phyloP scores from a whole-genome alignment of 768 basidiomycete species.

The Termitomyces sp. region DNA sequence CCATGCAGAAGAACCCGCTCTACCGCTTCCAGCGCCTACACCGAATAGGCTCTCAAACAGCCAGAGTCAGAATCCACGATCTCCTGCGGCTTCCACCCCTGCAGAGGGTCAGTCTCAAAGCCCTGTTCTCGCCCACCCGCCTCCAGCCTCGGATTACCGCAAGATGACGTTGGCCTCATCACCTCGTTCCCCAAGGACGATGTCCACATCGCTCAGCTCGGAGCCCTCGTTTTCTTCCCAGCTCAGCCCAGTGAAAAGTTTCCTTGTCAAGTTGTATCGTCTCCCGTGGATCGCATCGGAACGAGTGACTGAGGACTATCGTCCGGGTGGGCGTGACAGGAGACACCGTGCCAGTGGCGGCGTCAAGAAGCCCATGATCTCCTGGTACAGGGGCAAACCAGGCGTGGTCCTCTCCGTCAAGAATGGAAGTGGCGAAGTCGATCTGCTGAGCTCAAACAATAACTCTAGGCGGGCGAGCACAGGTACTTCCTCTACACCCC shows the following conservation, averaged over 20 bases:
- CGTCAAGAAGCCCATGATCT: slow-evolving; percentile 28
- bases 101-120: slow-evolving; percentile 19
- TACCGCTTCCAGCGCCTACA: slow-evolving; percentile 13
- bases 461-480: slow-evolving; percentile 23
- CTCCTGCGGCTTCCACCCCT: slow-evolving; percentile 9
- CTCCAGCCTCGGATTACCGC: slow-evolving; percentile 34
- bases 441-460: slow-evolving; percentile 32
- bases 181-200: slow-evolving; percentile 18
- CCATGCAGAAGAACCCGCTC: slow-evolving; percentile 5
- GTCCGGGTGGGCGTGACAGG: slow-evolving; percentile 31
- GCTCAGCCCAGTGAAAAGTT: slow-evolving; percentile 40
- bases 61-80: slow-evolving; percentile 4
- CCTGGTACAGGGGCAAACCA: slow-evolving; percentile 34
- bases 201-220: slow-evolving; percentile 25
- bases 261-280: slow-evolving; percentile 37
- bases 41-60: slow-evolving; percentile 14
- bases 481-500: slow-evolving; percentile 19
- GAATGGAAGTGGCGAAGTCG: slow-evolving; percentile 26
- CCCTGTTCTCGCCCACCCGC: slow-evolving; percentile 33
- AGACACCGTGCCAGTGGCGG: slow-evolving; percentile 14
- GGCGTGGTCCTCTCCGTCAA: slow-evolving; percentile 23
- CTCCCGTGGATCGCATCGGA: slow-evolving; percentile 48
- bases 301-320: slow-evolving; percentile 45
- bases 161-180: slow-evolving; percentile 35
- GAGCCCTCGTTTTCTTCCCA: slow-evolving; percentile 37